These are phyloP conservation scores for Penicillium aurantiogriseum DNA, from an alignment of 2,329 filamentous ascomycete species.

Conservation along the genomic window DNA sequence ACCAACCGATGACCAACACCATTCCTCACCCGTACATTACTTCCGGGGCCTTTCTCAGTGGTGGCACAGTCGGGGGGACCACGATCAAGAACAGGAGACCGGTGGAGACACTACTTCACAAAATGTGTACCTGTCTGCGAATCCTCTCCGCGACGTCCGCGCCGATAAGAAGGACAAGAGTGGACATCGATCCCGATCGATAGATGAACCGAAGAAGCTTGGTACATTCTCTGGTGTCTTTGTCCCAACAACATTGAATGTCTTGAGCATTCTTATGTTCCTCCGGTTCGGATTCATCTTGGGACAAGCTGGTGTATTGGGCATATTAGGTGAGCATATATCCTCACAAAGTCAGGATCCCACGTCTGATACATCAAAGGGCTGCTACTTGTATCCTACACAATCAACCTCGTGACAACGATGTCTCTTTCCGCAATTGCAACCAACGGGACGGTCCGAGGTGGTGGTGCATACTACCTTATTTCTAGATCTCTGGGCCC, in stretches of 20 bases:
- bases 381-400: conserved; percentile 72
- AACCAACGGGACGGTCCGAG: conserved; percentile 83
- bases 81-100: conserved; percentile 11
- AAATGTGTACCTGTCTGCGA: conserved; percentile 17
- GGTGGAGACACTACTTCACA: conserved; percentile 10
- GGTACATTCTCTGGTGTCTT: conserved; percentile 78
- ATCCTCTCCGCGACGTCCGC: conserved; percentile 27
- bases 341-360: not conserved
- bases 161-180: conserved; percentile 35
- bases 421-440: conserved; percentile 86
- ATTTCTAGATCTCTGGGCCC: conserved; percentile 83
- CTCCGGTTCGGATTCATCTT: conserved; percentile 82
- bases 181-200: conserved; percentile 25
- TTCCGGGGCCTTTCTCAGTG: conserved; percentile 27
- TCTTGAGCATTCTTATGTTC: conserved; percentile 90
- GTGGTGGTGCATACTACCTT: conserved; percentile 83
- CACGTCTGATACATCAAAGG: conserved; percentile 46
- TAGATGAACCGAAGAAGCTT: conserved; percentile 58
- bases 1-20: conserved; percentile 13
- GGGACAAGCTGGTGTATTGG: conserved; percentile 74
- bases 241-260: conserved; percentile 84
- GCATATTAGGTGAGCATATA: conserved; percentile 66
- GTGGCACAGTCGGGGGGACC: conserved; percentile 18
- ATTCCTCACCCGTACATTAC: conserved; percentile 24
- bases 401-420: conserved; percentile 78